Evolutionary conservation across 331 rosid genomes (phyloP).

Genomic region (Malus hybrid): DNA sequence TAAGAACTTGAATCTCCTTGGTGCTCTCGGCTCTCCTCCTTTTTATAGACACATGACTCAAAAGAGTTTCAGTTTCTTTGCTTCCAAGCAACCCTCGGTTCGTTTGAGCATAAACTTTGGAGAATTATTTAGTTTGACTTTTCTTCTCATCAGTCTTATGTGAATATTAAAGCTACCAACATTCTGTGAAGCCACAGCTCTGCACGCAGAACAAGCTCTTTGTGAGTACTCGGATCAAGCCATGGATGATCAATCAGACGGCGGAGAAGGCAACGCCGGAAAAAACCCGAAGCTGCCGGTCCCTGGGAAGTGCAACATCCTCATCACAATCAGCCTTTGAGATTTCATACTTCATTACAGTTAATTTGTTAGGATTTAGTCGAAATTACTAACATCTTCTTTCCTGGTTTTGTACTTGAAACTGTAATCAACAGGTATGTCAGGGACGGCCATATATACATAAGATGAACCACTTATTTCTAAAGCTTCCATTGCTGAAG

Average conservation of each 20-base stretch:
- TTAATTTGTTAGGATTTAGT: neutral
- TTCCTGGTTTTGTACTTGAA: neutral
- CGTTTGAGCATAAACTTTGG: neutral
- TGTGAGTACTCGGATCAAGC: neutral
- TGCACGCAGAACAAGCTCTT: neutral
- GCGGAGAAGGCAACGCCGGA: neutral
- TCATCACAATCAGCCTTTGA: slow-evolving; percentile 11
- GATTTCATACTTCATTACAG: neutral
- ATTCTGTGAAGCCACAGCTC: neutral
- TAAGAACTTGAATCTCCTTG: no score
- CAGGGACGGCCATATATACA: slow-evolving; percentile 9
- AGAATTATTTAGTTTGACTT: no score
- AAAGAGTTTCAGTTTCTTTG: neutral
- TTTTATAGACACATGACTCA: neutral
- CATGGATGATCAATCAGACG: slow-evolving; percentile 9
- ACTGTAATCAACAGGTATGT: slow-evolving; percentile 9
- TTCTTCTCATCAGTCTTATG: no score
- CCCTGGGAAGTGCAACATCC: slow-evolving; percentile 24
- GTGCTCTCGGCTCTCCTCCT: no score
- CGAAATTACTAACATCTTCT: neutral
- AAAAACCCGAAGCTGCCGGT: slow-evolving; percentile 14
- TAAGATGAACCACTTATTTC: slow-evolving; percentile 13
- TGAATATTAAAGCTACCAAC: neutral
- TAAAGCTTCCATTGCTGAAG: slow-evolving; percentile 22
- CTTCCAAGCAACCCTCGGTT: neutral